Percentiles rank a stretch among this genome's conserved stretches.
Conservation (phyloP, 2,329 filamentous ascomycete genomes). For the Beauveria pseudobassiana region DNA sequence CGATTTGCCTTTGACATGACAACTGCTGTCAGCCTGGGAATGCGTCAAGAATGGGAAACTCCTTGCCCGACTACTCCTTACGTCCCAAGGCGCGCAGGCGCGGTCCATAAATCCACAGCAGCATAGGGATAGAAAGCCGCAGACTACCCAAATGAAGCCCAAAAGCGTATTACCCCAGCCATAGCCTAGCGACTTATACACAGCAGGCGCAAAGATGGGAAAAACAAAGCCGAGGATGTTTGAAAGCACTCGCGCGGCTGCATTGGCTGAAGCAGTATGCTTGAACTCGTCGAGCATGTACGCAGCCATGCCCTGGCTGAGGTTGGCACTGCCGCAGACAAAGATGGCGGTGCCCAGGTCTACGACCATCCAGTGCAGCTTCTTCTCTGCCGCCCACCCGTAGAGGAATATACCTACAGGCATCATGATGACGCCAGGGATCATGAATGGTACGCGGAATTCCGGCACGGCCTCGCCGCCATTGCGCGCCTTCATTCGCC, state of each 20-base stretch:
- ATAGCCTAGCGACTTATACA: conserved; percentile 16
- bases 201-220: conserved; percentile 16
- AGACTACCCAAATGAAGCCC: background rate
- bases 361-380: conserved; percentile 48
- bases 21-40: too few relatives aligned
- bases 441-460: conserved; percentile 44
- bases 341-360: conserved; percentile 49
- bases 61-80: too few relatives aligned
- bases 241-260: conserved; percentile 14
- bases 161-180: conserved; percentile 12
- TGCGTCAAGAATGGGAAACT: too few relatives aligned
- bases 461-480: conserved; percentile 28
- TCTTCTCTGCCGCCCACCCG: conserved; percentile 39
- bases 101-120: background rate
- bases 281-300: conserved; percentile 28
- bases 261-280: conserved; percentile 15
- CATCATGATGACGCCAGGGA: conserved; percentile 38
- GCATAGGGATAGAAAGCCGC: background rate
- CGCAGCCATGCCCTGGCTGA: conserved; percentile 45
- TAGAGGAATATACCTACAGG: conserved; percentile 29
- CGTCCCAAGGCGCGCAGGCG: background rate
- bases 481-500: conserved; percentile 9
- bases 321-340: conserved; percentile 42
- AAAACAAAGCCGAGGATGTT: conserved; percentile 16
- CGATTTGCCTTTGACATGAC: too few relatives aligned